Evolutionary conservation across 179 eudicot genomes (phyloP).

Genomic region (Pouteria campechiana): DNA sequence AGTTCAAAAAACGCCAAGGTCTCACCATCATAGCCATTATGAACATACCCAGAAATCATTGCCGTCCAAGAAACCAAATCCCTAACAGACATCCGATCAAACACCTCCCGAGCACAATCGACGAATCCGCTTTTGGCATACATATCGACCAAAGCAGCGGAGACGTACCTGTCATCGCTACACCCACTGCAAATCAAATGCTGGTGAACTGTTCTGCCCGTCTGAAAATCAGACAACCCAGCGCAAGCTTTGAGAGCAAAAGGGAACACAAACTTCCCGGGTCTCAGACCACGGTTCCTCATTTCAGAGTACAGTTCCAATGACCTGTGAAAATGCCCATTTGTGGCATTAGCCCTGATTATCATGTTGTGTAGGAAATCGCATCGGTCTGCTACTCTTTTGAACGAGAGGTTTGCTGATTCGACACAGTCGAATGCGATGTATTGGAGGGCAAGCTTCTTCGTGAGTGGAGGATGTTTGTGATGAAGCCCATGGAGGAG

Average conservation of each 20-base stretch:
- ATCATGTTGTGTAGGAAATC: constrained; percentile 4
- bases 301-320: background rate
- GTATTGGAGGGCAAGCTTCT: constrained; percentile 5
- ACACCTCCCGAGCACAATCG: constrained; percentile 4
- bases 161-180: constrained; percentile 1
- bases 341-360: constrained; percentile 4
- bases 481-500: no score
- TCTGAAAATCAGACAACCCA: constrained; percentile 1
- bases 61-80: constrained; percentile 10
- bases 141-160: constrained; percentile 6
- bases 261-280: constrained; percentile 4
- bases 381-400: background rate
- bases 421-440: background rate
- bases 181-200: constrained; percentile 1
- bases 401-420: background rate
- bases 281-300: constrained; percentile 5
- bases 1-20: constrained; percentile 5
- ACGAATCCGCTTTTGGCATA: constrained; percentile 9
- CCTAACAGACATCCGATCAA: constrained; percentile 3
- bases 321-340: background rate
- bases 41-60: constrained; percentile 9
- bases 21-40: constrained; percentile 2
- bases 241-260: constrained; percentile 7
- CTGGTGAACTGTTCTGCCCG: constrained; percentile 5
- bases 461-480: no score